A percentile compares a stretch with the other conserved stretches of the same genome.
phyloP scores from a whole-genome alignment of 306 rosid genomes.

The Ammopiptanthus mongolicus region DNA sequence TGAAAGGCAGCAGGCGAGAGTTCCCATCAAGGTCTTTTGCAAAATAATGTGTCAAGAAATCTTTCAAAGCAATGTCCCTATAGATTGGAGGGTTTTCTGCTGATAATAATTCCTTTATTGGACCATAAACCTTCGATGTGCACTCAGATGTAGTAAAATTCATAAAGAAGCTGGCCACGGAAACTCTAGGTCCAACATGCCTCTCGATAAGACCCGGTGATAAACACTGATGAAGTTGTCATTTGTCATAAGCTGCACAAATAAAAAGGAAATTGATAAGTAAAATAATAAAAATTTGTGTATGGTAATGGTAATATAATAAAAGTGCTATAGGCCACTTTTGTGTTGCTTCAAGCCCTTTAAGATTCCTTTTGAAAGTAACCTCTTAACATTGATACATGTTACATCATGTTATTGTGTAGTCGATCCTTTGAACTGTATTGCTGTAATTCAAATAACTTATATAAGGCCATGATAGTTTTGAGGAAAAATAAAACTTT shows the following conservation, averaged over 20 bases:
- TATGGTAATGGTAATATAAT: neutral
- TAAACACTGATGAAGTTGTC: conserved; percentile 18
- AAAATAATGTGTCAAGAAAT: neutral
- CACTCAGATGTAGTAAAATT: neutral
- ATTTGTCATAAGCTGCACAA: conserved; percentile 26
- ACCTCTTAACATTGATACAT: no score
- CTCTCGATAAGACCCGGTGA: conserved; percentile 20
- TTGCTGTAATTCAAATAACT: neutral
- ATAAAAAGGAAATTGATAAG: neutral
- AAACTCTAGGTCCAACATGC: conserved; percentile 18
- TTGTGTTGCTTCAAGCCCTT: neutral
- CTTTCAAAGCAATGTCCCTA: conserved; percentile 16
- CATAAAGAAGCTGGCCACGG: conserved; percentile 1
- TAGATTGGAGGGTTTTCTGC: conserved; percentile 43
- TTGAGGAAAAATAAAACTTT: neutral
- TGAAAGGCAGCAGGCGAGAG: conserved; percentile 16
- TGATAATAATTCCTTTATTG: conserved; percentile 44
- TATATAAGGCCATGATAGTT: neutral
- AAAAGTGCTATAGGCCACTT: neutral
- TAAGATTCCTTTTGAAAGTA: neutral
- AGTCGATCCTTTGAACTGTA: no score
- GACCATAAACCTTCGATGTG: conserved; percentile 23
- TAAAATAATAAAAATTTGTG: neutral
- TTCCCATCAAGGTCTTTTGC: conserved; percentile 25
- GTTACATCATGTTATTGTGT: no score